Percentiles rank a stretch among this genome's conserved stretches.
phyloP scores from a whole-genome alignment of 495 filamentous ascomycete species.

The Trichoderma virens region DNA sequence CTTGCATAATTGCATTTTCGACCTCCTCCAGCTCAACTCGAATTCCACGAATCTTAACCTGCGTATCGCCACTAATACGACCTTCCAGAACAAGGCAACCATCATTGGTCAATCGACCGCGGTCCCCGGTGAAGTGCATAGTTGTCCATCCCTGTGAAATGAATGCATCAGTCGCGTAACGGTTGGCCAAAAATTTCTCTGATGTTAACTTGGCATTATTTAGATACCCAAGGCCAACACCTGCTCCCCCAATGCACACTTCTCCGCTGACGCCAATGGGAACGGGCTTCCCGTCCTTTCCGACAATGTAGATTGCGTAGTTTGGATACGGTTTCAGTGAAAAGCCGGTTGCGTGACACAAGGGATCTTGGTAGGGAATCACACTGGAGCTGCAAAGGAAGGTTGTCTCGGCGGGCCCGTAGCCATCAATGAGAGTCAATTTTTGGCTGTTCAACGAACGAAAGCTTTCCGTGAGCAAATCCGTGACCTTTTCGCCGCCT shows the following conservation, averaged over 20 bases:
- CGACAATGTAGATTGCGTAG: constrained; percentile 33
- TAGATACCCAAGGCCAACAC: constrained; percentile 30
- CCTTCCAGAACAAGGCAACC: constrained; percentile 31
- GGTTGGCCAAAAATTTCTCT: constrained; percentile 29
- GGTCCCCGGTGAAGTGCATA: constrained; percentile 37
- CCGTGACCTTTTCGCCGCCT: no score
- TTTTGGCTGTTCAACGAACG: no score
- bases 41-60: constrained; percentile 45
- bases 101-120: constrained; percentile 24
- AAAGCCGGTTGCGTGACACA: no score
- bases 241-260: constrained; percentile 30
- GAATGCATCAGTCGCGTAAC: constrained; percentile 15
- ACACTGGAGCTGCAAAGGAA: no score
- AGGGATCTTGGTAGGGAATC: no score
- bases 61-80: constrained; percentile 38
- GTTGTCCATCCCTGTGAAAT: constrained; percentile 27
- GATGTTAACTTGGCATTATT: constrained; percentile 17
- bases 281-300: constrained; percentile 30
- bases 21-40: constrained; percentile 44
- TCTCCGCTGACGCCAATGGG: constrained; percentile 28
- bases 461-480: no score
- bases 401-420: no score
- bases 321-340: no score
- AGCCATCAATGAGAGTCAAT: no score
- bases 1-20: constrained; percentile 22